Evolutionary conservation across 306 rosid species (phyloP).

Genomic region (Betula pendula): DNA sequence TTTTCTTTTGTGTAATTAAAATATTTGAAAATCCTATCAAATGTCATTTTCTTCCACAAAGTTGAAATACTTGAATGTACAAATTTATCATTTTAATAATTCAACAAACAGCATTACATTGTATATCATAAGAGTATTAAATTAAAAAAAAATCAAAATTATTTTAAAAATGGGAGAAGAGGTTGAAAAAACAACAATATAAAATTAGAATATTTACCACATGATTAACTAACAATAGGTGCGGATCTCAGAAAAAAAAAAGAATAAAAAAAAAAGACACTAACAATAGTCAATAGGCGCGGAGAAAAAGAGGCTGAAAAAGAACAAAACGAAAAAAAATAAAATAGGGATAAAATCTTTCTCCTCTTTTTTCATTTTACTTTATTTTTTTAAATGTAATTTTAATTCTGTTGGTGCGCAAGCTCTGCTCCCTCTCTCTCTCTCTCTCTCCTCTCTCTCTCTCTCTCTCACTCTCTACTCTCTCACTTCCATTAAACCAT

Average conservation of each 20-base stretch:
- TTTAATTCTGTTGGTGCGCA: conserved; percentile 10
- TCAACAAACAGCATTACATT: background rate
- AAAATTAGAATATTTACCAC: too few relatives aligned
- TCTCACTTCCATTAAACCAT: conserved; percentile 2
- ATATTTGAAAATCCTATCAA: too few relatives aligned
- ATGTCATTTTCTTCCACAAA: too few relatives aligned
- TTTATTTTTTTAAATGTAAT: background rate
- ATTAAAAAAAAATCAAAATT: too few relatives aligned
- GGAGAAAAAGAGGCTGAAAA: background rate
- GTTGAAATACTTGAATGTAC: background rate
- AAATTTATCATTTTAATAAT: background rate
- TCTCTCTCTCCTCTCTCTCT: background rate
- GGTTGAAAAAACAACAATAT: too few relatives aligned
- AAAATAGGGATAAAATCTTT: background rate
- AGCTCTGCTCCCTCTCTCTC: background rate
- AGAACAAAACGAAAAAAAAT: background rate
- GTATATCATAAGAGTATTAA: background rate
- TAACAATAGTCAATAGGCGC: background rate
- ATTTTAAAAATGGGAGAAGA: too few relatives aligned
- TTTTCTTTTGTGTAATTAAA: background rate
- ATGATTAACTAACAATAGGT: too few relatives aligned
- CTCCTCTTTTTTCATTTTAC: background rate
- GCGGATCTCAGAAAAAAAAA: background rate
- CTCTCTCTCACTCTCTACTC: background rate
- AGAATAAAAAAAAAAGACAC: background rate